These are phyloP conservation scores for Paramecium caudatum DNA, from an alignment of 73 alveolate species.

Conservation along the genomic window DNA sequence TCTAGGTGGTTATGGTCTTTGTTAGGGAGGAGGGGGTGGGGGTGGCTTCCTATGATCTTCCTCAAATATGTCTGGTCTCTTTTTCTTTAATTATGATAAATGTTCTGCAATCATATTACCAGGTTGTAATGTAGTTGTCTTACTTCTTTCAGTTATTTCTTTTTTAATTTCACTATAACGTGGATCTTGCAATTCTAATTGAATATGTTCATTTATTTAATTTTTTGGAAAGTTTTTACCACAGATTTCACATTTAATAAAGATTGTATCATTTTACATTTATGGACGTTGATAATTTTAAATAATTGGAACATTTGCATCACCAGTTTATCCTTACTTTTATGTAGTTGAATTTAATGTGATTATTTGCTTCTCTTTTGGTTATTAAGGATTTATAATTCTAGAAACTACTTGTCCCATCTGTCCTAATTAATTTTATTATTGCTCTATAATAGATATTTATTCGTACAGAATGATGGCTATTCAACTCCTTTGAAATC, in stretches of 20 bases:
- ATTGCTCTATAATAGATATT: not conserved
- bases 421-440: constrained; percentile 80
- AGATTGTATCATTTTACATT: constrained; percentile 80
- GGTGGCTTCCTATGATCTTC: constrained; percentile 57
- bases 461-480: constrained; percentile 67
- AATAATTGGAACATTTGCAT: constrained; percentile 87
- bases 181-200: constrained; percentile 95
- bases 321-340: constrained; percentile 60
- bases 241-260: constrained; percentile 94
- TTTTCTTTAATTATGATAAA: constrained; percentile 8
- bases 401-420: constrained; percentile 77
- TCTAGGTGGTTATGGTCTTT: constrained; percentile 64
- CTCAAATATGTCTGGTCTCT: constrained; percentile 71
- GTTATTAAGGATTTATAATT: constrained; percentile 73
- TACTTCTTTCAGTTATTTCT: constrained; percentile 81
- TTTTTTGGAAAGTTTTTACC: constrained; percentile 85
- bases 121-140: constrained; percentile 35
- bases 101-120: constrained; percentile 64
- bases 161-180: constrained; percentile 91
- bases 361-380: constrained; percentile 46
- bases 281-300: constrained; percentile 88
- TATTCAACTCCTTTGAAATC: constrained; percentile 73
- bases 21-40: constrained; percentile 70
- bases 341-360: constrained; percentile 46
- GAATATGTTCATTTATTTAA: constrained; percentile 92